Percentiles rank a stretch among this genome's conserved stretches.
phyloP scores from a whole-genome alignment of 768 basidiomycete genomes.

The Hirschioporus abietinus region DNA sequence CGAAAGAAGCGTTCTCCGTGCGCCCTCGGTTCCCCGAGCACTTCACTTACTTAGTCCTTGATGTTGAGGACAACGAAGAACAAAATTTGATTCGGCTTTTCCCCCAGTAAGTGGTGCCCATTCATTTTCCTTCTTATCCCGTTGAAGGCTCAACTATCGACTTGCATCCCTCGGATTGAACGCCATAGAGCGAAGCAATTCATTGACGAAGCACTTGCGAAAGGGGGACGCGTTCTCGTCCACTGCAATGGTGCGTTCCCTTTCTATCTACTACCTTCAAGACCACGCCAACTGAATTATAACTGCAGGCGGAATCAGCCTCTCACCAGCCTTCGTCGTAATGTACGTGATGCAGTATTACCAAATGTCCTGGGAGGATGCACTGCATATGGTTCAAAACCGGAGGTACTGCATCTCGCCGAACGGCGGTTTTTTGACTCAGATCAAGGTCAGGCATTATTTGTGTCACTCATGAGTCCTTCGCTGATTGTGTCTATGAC shows the following conservation, averaged over 20 bases:
- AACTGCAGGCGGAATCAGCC: constrained; percentile 70
- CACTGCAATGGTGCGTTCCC: constrained; percentile 74
- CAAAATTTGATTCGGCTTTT: constrained; percentile 92
- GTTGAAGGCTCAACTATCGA: too few species aligned
- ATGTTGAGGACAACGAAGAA: constrained; percentile 90
- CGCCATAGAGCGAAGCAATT: constrained; percentile 62
- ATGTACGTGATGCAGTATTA: constrained; percentile 92
- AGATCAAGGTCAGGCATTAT: constrained; percentile 63
- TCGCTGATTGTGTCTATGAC: constrained; percentile 9
- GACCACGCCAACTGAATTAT: background rate
- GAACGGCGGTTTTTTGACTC: constrained; percentile 86
- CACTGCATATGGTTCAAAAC: constrained; percentile 83
- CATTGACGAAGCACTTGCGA: constrained; percentile 63
- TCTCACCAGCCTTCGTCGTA: constrained; percentile 85
- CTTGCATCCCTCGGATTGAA: too few species aligned
- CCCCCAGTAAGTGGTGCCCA: constrained; percentile 52
- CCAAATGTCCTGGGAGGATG: constrained; percentile 81
- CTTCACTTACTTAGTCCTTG: constrained; percentile 74
- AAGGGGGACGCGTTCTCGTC: constrained; percentile 73
- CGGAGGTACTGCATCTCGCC: constrained; percentile 91
- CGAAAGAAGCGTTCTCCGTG: constrained; percentile 87
- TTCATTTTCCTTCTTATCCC: background rate
- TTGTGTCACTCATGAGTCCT: background rate
- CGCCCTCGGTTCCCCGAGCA: constrained; percentile 76
- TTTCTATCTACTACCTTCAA: background rate